Conservation (phyloP, 169 alveolate genomes). For the Plasmodium yoelii region DNA sequence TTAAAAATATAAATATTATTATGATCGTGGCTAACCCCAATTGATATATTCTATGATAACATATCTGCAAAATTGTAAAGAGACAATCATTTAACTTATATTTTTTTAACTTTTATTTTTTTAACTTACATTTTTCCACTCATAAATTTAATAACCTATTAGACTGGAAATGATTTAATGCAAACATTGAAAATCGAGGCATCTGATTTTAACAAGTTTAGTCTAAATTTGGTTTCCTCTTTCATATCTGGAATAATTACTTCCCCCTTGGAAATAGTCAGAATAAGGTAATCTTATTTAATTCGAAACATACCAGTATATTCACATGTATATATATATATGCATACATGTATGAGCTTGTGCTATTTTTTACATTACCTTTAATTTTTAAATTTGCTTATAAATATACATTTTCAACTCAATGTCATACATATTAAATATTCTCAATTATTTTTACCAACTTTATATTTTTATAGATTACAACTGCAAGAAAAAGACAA, state of each 20-base stretch:
- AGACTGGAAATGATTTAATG: constrained; percentile 55
- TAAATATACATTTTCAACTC: too few relatives aligned
- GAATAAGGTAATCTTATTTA: constrained; percentile 24
- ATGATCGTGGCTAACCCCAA: too few relatives aligned
- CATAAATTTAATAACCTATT: not conserved
- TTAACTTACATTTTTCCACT: not conserved
- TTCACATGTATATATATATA: not conserved
- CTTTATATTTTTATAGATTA: constrained; percentile 11
- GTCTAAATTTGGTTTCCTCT: constrained; percentile 42
- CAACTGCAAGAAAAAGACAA: constrained; percentile 59
- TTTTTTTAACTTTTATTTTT: not conserved
- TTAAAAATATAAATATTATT: not conserved
- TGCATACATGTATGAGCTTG: not conserved
- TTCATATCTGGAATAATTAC: constrained; percentile 52
- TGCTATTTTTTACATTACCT: not conserved
- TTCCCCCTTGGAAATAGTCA: constrained; percentile 63
- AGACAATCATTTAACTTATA: not conserved
- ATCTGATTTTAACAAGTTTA: constrained; percentile 44
- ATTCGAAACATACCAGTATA: not conserved
- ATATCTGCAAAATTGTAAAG: not conserved
- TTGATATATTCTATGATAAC: not conserved
- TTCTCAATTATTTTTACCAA: not conserved
- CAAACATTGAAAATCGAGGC: constrained; percentile 12
- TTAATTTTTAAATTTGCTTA: not conserved
- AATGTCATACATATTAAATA: too few relatives aligned